These are phyloP conservation scores for Irpex rosettiformis DNA, from an alignment of 1,284 basidiomycete genomes.

Conservation along the genomic window DNA sequence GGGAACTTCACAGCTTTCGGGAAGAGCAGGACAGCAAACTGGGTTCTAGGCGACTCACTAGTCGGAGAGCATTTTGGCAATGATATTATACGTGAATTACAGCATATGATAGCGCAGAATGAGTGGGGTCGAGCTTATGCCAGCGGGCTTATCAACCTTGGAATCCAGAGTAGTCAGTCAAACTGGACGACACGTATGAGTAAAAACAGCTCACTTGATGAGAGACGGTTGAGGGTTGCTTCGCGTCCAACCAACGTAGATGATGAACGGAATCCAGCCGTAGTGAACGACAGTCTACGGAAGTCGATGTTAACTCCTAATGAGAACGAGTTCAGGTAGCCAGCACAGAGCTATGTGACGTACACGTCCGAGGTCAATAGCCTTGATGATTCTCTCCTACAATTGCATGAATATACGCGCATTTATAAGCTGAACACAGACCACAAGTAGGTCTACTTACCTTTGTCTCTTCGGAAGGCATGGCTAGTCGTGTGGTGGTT, in stretches of 20 bases:
- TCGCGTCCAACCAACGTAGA: conserved; percentile 87
- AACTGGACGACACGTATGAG: neutral
- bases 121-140: conserved; percentile 46
- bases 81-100: conserved; percentile 19
- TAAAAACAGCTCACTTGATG: conserved; percentile 71
- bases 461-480: conserved; percentile 86
- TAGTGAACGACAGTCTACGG: conserved; percentile 85
- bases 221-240: conserved; percentile 90
- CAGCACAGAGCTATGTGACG: conserved; percentile 29
- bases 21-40: neutral
- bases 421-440: too few relatives aligned
- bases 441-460: conserved; percentile 35
- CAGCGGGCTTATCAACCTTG: conserved; percentile 86
- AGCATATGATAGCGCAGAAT: conserved; percentile 9
- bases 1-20: neutral
- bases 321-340: conserved; percentile 1
- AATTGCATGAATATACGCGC: neutral
- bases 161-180: conserved; percentile 15
- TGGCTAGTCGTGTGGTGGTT: conserved; percentile 31
- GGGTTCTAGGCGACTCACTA: conserved; percentile 5
- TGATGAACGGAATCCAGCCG: conserved; percentile 92
- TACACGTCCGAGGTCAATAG: conserved; percentile 77
- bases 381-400: conserved; percentile 78
- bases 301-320: conserved; percentile 5
- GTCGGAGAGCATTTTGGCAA: conserved; percentile 17